Percentiles rank a stretch among this genome's conserved stretches.
Conservation (phyloP, 176 grass and related monocot genomes). For the Cocos nucifera region DNA sequence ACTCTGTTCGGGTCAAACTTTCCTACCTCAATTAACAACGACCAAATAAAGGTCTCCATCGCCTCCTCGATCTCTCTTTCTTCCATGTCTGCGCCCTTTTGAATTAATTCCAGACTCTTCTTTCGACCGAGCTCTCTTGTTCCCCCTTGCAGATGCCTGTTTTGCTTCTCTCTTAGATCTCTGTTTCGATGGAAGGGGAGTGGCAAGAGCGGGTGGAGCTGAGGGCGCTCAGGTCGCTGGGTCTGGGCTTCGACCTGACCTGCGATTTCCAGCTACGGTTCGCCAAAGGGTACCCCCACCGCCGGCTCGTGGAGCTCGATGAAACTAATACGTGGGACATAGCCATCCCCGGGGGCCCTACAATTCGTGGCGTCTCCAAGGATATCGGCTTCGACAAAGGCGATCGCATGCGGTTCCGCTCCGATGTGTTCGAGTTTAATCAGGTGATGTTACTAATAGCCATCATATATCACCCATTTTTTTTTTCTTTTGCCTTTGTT, state of each 20-base stretch:
- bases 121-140: too few species aligned
- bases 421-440: slow-evolving; percentile 95
- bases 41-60: too few species aligned
- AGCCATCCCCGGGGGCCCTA: slow-evolving; percentile 52
- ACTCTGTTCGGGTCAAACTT: too few species aligned
- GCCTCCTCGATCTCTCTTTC: too few species aligned
- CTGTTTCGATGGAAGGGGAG: background rate
- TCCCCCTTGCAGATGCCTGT: too few species aligned
- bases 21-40: too few species aligned
- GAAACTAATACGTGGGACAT: slow-evolving; percentile 53
- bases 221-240: slow-evolving; percentile 48
- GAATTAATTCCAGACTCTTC: too few species aligned
- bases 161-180: too few species aligned
- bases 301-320: slow-evolving; percentile 65
- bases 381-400: slow-evolving; percentile 92
- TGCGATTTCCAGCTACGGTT: slow-evolving; percentile 83
- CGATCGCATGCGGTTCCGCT: slow-evolving; percentile 80
- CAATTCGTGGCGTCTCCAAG: slow-evolving; percentile 42
- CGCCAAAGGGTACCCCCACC: slow-evolving; percentile 39
- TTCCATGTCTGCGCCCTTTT: too few species aligned
- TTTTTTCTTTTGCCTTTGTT: too few species aligned
- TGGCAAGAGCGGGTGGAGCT: slow-evolving; percentile 29
- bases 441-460: slow-evolving; percentile 27
- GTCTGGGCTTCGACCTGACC: slow-evolving; percentile 76
- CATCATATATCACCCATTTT: too few species aligned